These are phyloP conservation scores for Neurospora sp. DNA, from an alignment of 495 filamentous ascomycete species.

Conservation along the genomic window DNA sequence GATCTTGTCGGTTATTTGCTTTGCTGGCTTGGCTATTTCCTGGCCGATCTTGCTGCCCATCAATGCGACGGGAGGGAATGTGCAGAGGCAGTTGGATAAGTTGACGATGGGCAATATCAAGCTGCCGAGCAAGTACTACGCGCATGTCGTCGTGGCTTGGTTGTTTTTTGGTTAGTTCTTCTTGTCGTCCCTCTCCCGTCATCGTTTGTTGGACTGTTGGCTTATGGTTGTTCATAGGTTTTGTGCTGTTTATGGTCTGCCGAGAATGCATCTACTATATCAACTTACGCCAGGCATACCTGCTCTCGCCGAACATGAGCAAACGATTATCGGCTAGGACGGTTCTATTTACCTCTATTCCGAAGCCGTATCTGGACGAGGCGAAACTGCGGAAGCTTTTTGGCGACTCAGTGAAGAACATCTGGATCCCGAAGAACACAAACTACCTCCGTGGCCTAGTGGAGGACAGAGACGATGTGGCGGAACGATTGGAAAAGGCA, in stretches of 20 bases:
- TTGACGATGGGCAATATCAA: constrained; percentile 60
- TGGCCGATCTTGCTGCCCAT: constrained; percentile 74
- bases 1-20: constrained; percentile 56
- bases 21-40: constrained; percentile 59
- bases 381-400: constrained; percentile 48
- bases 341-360: constrained; percentile 60
- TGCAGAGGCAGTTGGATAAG: constrained; percentile 48
- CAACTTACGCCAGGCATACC: constrained; percentile 60
- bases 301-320: constrained; percentile 56
- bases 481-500: constrained; percentile 51
- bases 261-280: constrained; percentile 62
- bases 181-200: not conserved
- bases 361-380: constrained; percentile 47
- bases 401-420: constrained; percentile 46
- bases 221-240: constrained; percentile 27
- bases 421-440: constrained; percentile 54
- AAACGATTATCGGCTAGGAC: constrained; percentile 57
- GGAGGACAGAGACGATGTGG: constrained; percentile 46
- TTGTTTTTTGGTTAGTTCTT: constrained; percentile 54
- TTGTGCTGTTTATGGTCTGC: constrained; percentile 54
- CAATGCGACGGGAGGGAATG: constrained; percentile 59
- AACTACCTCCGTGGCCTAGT: constrained; percentile 47
- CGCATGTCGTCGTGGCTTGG: constrained; percentile 47
- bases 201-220: too few relatives aligned
- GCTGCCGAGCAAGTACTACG: constrained; percentile 44